Base-by-base conservation (phyloP, 2,329 filamentous ascomycete genomes). In the Aspergillus luchuensis region DNA sequence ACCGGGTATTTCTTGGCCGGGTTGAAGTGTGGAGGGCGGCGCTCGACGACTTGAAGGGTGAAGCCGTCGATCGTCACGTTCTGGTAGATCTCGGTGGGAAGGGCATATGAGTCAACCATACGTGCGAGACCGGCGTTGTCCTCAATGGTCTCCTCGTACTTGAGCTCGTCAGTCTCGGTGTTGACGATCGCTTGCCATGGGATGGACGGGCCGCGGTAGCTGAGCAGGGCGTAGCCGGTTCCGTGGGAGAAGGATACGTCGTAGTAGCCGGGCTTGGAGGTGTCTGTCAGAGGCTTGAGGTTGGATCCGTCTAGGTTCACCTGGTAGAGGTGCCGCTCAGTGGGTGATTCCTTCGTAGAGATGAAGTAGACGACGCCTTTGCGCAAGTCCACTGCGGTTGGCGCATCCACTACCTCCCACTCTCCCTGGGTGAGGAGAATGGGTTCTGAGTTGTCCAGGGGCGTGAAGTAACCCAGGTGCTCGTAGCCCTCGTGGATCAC, bases 341-440 rank as follows among this genome's bases (percentile, higher is more conserved):
- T 95, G 5, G 93, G 90, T 4, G 90, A 90, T 67, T 95, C 89
- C 72, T 94, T 92, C 1, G 95, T 95, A 1, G 88, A 89, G 53
- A 92, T 81, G 71, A 97, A 98, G 76, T 99, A 99, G 11, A 97
- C 92, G 8, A 96, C 77, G 69, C 96, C 96, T 66, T 90, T 89
- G 67, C 87, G 85, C 41, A 97, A 78, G 72, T 98, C 94, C 23
- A 99, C 85, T 0, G 91, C 90, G 2, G 91, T 91, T 0, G 94
- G 92, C 0, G 90, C 92, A 56, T 89, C 82, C 4, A 92, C 91
- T 0, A 99, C 94, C 75, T 99, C 96, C 93, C 94, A 99, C 33
- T 89, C 76, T 5, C 95, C 95, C 39, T 90, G 88, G 0, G 95
- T 99, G 43, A 99, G 86, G 82, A 96, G 87, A 50, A 91, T 79